These are phyloP conservation scores for Solanum chacoense DNA, from an alignment of 305 asterid species.

Conservation along the genomic window DNA sequence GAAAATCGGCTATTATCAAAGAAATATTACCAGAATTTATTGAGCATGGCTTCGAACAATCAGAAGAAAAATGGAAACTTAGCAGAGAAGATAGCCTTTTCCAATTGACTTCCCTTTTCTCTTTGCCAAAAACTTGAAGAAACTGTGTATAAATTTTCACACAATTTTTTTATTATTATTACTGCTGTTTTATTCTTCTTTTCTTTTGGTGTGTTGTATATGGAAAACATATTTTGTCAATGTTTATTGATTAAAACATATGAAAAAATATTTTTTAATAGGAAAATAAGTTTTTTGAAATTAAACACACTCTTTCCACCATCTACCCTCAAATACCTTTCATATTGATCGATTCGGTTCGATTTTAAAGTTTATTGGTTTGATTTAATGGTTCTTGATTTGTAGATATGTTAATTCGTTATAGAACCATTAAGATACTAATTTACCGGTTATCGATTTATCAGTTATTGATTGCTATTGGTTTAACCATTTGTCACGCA, in stretches of 20 bases:
- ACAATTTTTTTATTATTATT: neutral
- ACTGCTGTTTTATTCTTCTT: neutral
- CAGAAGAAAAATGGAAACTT: neutral
- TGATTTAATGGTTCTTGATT: neutral
- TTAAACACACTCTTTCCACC: neutral
- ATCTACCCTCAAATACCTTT: neutral
- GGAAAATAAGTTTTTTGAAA: neutral
- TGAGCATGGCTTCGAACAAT: neutral
- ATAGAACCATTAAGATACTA: neutral
- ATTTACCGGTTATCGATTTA: no score
- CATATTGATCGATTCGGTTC: no score
- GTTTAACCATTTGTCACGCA: neutral
- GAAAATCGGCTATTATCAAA: neutral
- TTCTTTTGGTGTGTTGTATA: neutral
- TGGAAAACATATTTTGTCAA: neutral
- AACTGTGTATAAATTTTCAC: neutral
- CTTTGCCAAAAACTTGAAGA: neutral
- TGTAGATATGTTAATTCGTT: neutral
- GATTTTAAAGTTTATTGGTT: no score
- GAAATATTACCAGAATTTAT: neutral
- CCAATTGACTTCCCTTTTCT: neutral
- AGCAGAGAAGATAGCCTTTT: neutral
- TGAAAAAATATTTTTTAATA: no score
- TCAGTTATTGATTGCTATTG: neutral
- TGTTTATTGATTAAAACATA: neutral